Evolutionary conservation across 1,284 basidiomycete species (phyloP).

Genomic region (Trametes versicolor): DNA sequence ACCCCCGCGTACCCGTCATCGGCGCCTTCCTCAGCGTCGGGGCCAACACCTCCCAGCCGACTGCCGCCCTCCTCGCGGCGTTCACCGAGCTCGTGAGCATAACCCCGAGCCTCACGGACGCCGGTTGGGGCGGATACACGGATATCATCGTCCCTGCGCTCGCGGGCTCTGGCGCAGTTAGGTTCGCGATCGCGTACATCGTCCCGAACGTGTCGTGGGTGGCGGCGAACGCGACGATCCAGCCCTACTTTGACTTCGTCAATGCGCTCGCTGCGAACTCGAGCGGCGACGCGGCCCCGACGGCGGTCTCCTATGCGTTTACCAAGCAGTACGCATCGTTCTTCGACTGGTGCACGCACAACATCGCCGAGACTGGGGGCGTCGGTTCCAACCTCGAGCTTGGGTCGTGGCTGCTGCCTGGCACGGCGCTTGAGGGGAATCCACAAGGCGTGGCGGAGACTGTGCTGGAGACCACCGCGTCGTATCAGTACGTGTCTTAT

Average conservation of each 20-base stretch:
- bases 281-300: conserved; percentile 29
- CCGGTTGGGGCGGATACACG: conserved; percentile 40
- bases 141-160: neutral
- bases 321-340: conserved; percentile 39
- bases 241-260: conserved; percentile 44
- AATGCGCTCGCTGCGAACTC: conserved; percentile 36
- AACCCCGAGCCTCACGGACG: conserved; percentile 36
- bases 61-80: conserved; percentile 23
- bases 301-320: conserved; percentile 13
- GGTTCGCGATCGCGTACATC: conserved; percentile 35
- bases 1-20: conserved; percentile 45
- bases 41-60: conserved; percentile 23
- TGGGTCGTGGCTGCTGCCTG: conserved; percentile 50
- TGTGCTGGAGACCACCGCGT: conserved; percentile 32
- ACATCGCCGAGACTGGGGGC: conserved; percentile 17
- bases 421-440: conserved; percentile 42
- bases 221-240: conserved; percentile 45
- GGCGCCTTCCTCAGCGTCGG: conserved; percentile 36
- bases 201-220: conserved; percentile 43
- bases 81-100: conserved; percentile 37
- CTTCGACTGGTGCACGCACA: conserved; percentile 38
- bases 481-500: conserved; percentile 29
- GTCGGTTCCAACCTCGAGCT: conserved; percentile 38
- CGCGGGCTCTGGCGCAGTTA: conserved; percentile 5
- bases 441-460: conserved; percentile 41